Percentiles rank a stretch among this genome's conserved stretches.
Conservation (phyloP, 352 stramenopile genomes). For the Phytophthora agathidicida region DNA sequence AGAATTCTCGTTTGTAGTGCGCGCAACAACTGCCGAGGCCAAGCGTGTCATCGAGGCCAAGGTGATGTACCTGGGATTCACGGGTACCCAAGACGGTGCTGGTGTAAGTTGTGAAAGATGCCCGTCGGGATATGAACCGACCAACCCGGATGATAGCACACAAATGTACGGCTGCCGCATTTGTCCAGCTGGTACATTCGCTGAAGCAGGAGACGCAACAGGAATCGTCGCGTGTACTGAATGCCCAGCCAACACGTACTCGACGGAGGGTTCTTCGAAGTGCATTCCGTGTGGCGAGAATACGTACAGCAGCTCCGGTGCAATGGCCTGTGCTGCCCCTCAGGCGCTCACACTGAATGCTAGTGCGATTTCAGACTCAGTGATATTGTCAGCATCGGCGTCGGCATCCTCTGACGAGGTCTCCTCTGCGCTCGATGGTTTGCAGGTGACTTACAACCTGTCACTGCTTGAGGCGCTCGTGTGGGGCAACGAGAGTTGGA, state of each 20-base stretch:
- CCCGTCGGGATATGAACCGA: constrained; percentile 54
- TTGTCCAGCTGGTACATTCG: constrained; percentile 65
- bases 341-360: constrained; percentile 49
- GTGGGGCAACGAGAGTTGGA: constrained; percentile 71
- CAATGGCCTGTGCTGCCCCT: constrained; percentile 51
- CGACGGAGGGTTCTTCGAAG: constrained; percentile 43
- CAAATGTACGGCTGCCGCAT: constrained; percentile 54
- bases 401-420: constrained; percentile 23
- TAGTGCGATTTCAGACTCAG: constrained; percentile 18
- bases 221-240: constrained; percentile 52
- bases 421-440: constrained; percentile 29
- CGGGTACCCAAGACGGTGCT: constrained; percentile 54
- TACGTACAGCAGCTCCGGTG: constrained; percentile 56
- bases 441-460: constrained; percentile 75
- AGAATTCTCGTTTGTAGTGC: constrained; percentile 65
- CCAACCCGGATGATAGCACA: constrained; percentile 28
- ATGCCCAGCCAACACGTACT: constrained; percentile 72
- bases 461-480: constrained; percentile 70
- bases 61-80: constrained; percentile 55
- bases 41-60: constrained; percentile 58
- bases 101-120: constrained; percentile 63
- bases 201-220: constrained; percentile 27
- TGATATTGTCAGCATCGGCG: constrained; percentile 29
- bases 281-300: constrained; percentile 71
- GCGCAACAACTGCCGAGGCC: constrained; percentile 48